Conservation (phyloP, 2,329 filamentous ascomycete species). For the Apiospora koreana region DNA sequence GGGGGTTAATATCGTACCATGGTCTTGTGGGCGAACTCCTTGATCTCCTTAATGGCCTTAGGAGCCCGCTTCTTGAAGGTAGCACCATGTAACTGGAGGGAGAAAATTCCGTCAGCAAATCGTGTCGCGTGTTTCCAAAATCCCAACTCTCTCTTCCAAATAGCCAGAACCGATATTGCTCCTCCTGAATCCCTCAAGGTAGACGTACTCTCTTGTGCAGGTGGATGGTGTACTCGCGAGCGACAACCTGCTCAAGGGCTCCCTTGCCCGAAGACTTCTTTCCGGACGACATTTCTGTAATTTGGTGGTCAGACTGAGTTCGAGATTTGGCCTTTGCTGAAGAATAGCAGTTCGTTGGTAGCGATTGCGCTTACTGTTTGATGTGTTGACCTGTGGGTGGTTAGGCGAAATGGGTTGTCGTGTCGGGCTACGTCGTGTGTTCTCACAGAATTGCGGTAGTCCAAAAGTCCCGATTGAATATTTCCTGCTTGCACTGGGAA, state of each 20-base stretch:
- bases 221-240: constrained; percentile 99
- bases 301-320: constrained; percentile 3
- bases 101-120: constrained; percentile 15
- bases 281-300: constrained; percentile 61
- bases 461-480: constrained; percentile 4
- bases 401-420: constrained; percentile 11
- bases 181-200: constrained; percentile 10
- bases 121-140: not conserved
- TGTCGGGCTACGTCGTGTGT: constrained; percentile 8
- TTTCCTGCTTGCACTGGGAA: constrained; percentile 8
- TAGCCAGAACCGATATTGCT: not conserved
- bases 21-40: constrained; percentile 85
- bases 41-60: constrained; percentile 99
- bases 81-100: constrained; percentile 83
- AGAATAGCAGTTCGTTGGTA: not conserved
- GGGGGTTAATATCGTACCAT: constrained; percentile 73
- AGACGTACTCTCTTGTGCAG: constrained; percentile 96
- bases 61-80: constrained; percentile 99
- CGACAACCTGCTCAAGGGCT: constrained; percentile 98
- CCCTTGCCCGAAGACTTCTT: constrained; percentile 77
- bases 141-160: constrained; percentile 17
- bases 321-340: not conserved
- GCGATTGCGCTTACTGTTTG: constrained; percentile 9
- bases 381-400: constrained; percentile 9
- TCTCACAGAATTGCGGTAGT: constrained; percentile 8